Conservation (phyloP, 2,329 filamentous ascomycete species). For the Fusarium acutatum region DNA sequence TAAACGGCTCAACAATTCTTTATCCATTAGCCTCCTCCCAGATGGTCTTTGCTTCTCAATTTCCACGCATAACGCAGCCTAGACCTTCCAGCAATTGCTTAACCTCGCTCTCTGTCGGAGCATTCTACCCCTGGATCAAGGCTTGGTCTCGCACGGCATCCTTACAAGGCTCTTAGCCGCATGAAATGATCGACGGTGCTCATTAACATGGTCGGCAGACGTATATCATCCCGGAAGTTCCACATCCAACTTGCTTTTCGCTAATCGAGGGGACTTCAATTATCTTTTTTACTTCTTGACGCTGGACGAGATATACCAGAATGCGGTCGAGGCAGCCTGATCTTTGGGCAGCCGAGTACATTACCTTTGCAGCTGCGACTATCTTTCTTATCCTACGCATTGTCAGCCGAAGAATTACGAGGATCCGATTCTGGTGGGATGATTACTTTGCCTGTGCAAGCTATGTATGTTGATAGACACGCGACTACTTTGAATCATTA, state of each 20-base stretch:
- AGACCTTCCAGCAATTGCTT: neutral
- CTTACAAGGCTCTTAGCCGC: neutral
- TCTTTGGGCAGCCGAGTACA: conserved; percentile 26
- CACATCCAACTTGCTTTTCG: neutral
- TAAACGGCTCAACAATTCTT: neutral
- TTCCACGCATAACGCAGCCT: neutral
- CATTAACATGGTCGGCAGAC: neutral
- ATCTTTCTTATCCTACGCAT: conserved; percentile 27
- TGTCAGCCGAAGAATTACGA: conserved; percentile 24
- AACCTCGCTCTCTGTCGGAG: neutral
- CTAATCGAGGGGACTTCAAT: neutral
- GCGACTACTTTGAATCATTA: accelerated
- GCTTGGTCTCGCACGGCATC: neutral
- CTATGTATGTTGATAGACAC: conserved; percentile 14
- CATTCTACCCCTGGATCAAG: neutral
- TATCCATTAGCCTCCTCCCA: neutral
- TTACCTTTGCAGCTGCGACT: conserved; percentile 33
- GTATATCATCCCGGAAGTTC: conserved; percentile 2
- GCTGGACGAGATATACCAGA: neutral
- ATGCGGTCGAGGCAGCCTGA: conserved; percentile 23
- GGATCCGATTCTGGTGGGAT: conserved; percentile 35
- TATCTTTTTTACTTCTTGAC: neutral
- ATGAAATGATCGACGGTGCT: neutral
- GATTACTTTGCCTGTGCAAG: conserved; percentile 31
- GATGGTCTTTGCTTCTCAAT: neutral